phyloP scores from a whole-genome alignment of 352 stramenopile genomes.

The Pseudoperonospora humuli region DNA sequence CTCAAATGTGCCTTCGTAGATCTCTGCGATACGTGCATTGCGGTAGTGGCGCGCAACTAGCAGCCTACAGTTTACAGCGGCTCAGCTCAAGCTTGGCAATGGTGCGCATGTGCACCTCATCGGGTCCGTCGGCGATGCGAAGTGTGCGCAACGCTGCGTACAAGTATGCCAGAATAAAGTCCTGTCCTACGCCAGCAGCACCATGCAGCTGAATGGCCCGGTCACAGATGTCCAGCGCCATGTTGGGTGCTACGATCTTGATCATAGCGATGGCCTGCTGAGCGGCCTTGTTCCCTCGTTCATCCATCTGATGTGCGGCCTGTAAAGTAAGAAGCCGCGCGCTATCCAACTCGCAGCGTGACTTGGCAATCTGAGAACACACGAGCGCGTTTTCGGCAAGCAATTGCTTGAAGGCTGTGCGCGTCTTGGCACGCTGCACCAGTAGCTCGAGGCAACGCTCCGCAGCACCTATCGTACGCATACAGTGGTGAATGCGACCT shows the following conservation, averaged over 20 bases:
- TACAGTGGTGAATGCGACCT: slow-evolving; percentile 97
- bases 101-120: slow-evolving; percentile 94
- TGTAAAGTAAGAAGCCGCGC: slow-evolving; percentile 82
- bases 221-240: slow-evolving; percentile 86
- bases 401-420: slow-evolving; percentile 91
- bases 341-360: slow-evolving; percentile 73
- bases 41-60: slow-evolving; percentile 92
- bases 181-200: slow-evolving; percentile 83
- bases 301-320: slow-evolving; percentile 86
- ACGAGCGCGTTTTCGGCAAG: slow-evolving; percentile 83
- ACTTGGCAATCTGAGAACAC: slow-evolving; percentile 79
- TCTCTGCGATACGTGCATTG: slow-evolving; percentile 95
- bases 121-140: slow-evolving; percentile 93
- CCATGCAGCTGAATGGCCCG: slow-evolving; percentile 85
- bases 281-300: slow-evolving; percentile 78
- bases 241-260: slow-evolving; percentile 92
- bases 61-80: slow-evolving; percentile 35
- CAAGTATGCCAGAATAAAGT: slow-evolving; percentile 90
- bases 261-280: slow-evolving; percentile 93
- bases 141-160: slow-evolving; percentile 89
- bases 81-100: slow-evolving; percentile 91
- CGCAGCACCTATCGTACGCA: slow-evolving; percentile 90
- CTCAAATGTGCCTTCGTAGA: slow-evolving; percentile 97
- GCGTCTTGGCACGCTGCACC: slow-evolving; percentile 86
- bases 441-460: slow-evolving; percentile 84